Conservation (phyloP, 1,284 basidiomycete species). For the Moniliella sp. region DNA sequence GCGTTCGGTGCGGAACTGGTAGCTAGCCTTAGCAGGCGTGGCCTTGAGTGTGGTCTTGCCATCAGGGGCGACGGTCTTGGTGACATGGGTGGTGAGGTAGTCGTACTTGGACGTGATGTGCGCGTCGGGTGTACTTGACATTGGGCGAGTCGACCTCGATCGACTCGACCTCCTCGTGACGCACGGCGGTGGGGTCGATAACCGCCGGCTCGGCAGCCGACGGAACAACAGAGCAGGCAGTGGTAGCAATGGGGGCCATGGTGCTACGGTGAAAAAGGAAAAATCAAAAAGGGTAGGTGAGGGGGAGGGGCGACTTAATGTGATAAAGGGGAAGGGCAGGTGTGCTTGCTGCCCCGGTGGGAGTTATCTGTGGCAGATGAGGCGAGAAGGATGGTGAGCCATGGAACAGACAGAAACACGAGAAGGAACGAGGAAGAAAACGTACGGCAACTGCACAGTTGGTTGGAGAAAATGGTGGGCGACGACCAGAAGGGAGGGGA, state of each 20-base stretch:
- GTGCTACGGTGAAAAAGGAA: constrained; percentile 1
- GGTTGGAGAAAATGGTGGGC: constrained; percentile 29
- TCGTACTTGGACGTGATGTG: constrained; percentile 24
- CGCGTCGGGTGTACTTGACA: constrained; percentile 22
- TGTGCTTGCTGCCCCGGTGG: constrained; percentile 28
- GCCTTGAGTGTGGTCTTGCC: constrained; percentile 27
- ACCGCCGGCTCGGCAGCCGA: constrained; percentile 3
- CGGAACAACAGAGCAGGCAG: neutral
- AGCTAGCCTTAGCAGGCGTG: constrained; percentile 22
- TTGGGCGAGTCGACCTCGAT: constrained; percentile 30
- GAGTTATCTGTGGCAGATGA: constrained; percentile 10
- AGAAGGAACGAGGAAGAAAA: constrained; percentile 1
- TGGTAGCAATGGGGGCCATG: constrained; percentile 24
- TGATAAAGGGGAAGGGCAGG: constrained; percentile 19
- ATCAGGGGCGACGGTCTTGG: constrained; percentile 16
- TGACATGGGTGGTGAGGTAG: constrained; percentile 31
- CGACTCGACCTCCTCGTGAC: constrained; percentile 25
- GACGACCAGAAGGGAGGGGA: constrained; percentile 1
- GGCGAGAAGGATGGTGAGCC: neutral
- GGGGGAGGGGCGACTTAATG: constrained; percentile 1
- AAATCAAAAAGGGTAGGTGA: constrained; percentile 4
- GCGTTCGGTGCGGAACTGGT: constrained; percentile 72
- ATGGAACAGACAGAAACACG: neutral
- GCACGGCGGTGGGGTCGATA: constrained; percentile 28
- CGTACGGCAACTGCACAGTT: constrained; percentile 25